Conservation (phyloP, 139 green algal genomes). For the Chlorella sp. region DNA sequence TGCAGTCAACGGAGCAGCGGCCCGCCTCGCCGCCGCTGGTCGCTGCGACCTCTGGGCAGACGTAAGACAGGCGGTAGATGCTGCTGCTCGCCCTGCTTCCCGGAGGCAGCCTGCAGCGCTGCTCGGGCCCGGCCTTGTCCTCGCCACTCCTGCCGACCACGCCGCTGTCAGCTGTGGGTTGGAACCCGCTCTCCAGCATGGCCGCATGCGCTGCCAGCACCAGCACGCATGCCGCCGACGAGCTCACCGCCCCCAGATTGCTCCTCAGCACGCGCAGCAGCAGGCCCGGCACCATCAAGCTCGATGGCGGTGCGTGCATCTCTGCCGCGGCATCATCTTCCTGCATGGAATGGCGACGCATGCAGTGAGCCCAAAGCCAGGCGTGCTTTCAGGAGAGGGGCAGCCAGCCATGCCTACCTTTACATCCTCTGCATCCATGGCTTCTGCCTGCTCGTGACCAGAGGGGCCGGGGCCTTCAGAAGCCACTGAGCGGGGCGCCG, state of each 20-base stretch:
- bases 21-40: neutral
- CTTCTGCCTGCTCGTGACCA: too few relatives aligned
- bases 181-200: conserved; percentile 46
- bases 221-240: conserved; percentile 10
- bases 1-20: conserved; percentile 26
- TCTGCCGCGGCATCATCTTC: neutral
- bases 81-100: neutral
- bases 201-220: conserved; percentile 47
- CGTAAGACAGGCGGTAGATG: neutral
- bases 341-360: too few relatives aligned
- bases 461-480: too few relatives aligned
- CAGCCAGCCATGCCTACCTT: too few relatives aligned
- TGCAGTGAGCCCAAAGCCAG: too few relatives aligned
- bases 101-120: neutral
- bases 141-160: neutral
- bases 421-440: too few relatives aligned
- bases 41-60: neutral
- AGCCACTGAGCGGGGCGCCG: too few relatives aligned
- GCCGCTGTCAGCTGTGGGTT: neutral
- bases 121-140: too few relatives aligned
- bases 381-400: too few relatives aligned
- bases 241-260: neutral
- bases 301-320: conserved; percentile 1
- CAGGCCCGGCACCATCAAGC: conserved; percentile 11
- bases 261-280: conserved; percentile 24